These are phyloP conservation scores for Ceratobasidium sp. DNA, from an alignment of 1,284 basidiomycete species.

Conservation along the genomic window DNA sequence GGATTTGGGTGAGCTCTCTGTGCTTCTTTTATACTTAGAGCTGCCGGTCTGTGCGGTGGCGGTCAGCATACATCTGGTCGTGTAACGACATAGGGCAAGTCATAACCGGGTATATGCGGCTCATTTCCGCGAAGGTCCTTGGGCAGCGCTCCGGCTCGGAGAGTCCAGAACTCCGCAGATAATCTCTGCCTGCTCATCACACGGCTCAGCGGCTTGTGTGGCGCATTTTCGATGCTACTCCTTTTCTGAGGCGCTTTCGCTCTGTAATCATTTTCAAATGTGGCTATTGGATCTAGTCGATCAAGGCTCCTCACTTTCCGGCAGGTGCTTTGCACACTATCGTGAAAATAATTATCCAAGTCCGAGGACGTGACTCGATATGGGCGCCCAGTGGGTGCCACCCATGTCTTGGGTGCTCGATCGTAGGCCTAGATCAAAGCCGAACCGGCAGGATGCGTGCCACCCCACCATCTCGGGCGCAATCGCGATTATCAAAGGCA, in stretches of 20 bases:
- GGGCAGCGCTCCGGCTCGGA: not conserved
- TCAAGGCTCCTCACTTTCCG: not conserved
- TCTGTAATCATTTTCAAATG: not conserved
- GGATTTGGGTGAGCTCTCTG: not conserved
- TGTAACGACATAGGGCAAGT: not conserved
- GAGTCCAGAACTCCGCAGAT: not conserved
- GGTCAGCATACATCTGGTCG: not conserved
- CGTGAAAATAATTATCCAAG: not conserved
- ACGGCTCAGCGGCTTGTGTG: not conserved
- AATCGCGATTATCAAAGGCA: too few relatives aligned
- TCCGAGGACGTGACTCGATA: not conserved
- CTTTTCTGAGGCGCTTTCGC: not conserved
- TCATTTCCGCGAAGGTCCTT: not conserved
- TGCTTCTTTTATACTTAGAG: not conserved
- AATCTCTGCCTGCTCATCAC: not conserved
- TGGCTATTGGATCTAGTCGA: not conserved
- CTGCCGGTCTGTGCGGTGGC: not conserved
- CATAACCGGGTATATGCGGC: slow-evolving; percentile 3
- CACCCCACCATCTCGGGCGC: too few relatives aligned
- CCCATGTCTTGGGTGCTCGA: not conserved
- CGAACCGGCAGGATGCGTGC: not conserved
- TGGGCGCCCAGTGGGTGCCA: not conserved
- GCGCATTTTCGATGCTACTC: not conserved
- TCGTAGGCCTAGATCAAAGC: not conserved
- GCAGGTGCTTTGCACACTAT: not conserved